Evolutionary conservation across 345 rosid species (phyloP).

Genomic region (Anacardium occidentale): DNA sequence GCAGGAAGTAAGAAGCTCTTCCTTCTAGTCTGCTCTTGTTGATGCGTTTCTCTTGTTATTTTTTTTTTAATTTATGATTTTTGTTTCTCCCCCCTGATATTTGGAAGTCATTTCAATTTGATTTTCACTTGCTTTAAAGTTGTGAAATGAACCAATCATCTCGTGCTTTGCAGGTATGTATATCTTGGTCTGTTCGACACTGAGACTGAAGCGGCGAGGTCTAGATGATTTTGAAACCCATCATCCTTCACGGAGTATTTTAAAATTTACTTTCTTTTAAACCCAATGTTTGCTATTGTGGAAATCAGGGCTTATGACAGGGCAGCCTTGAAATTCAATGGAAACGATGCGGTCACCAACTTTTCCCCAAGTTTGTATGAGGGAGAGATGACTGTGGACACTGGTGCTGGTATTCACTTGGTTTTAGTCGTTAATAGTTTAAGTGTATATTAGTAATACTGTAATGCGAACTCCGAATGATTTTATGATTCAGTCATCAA

Average conservation of each 20-base stretch:
- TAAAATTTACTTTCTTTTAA: background rate
- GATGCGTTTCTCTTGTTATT: background rate
- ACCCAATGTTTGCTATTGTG: constrained; percentile 18
- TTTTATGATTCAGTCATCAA: constrained; percentile 30
- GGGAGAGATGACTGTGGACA: constrained; percentile 36
- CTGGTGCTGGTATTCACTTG: constrained; percentile 31
- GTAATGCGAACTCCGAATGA: background rate
- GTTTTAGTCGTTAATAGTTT: background rate
- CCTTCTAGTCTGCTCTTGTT: background rate
- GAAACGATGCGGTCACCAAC: constrained; percentile 91
- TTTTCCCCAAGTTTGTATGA: constrained; percentile 70
- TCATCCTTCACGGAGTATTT: constrained; percentile 5
- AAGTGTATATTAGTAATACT: background rate
- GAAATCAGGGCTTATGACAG: constrained; percentile 45
- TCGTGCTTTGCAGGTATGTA: constrained; percentile 66
- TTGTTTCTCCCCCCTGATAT: no score
- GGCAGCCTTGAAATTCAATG: constrained; percentile 84
- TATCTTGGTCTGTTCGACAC: constrained; percentile 93
- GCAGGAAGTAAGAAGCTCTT: constrained; percentile 58
- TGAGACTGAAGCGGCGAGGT: constrained; percentile 98
- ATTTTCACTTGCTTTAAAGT: background rate
- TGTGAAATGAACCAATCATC: constrained; percentile 15
- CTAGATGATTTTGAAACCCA: constrained; percentile 16
- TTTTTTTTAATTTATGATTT: background rate
- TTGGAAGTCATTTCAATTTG: background rate